A percentile compares a stretch with the other conserved stretches of the same genome.
Conservation (phyloP, 345 rosid genomes). For the Mangifera indica region DNA sequence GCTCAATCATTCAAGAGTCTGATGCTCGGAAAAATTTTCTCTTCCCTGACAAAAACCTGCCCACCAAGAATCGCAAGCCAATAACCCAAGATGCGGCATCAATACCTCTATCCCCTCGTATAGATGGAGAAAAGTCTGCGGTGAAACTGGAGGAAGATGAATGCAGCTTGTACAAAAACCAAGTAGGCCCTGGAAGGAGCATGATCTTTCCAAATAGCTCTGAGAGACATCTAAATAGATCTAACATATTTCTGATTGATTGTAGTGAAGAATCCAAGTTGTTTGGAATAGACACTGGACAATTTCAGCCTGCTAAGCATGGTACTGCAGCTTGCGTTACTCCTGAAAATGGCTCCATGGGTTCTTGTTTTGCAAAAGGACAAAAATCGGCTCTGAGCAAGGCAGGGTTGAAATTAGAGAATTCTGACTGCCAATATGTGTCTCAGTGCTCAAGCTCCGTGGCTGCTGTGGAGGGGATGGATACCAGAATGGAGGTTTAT, state of each 20-base stretch:
- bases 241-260: slow-evolving; percentile 17
- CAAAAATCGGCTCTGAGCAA: slow-evolving; percentile 23
- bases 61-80: slow-evolving; percentile 26
- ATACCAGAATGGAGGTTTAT: slow-evolving; percentile 39
- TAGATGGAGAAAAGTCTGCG: slow-evolving; percentile 27
- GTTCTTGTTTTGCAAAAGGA: slow-evolving; percentile 23
- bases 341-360: slow-evolving; percentile 29
- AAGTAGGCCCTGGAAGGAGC: slow-evolving; percentile 19
- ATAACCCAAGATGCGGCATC: slow-evolving; percentile 13
- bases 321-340: slow-evolving; percentile 35
- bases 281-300: slow-evolving; percentile 27
- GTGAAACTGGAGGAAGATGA: slow-evolving; percentile 62
- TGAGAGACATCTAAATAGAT: slow-evolving; percentile 15
- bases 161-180: slow-evolving; percentile 25
- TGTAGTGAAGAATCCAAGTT: slow-evolving; percentile 35
- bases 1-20: slow-evolving; percentile 40
- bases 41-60: slow-evolving; percentile 27
- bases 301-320: slow-evolving; percentile 22
- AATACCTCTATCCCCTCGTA: slow-evolving; percentile 17
- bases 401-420: slow-evolving; percentile 31
- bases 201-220: slow-evolving; percentile 16
- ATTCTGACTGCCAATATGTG: slow-evolving; percentile 26
- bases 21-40: slow-evolving; percentile 36
- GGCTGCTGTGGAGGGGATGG: slow-evolving; percentile 40
- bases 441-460: slow-evolving; percentile 41